These are phyloP conservation scores for Calonectria naviculata DNA, from an alignment of 2,329 filamentous ascomycete species.

Conservation along the genomic window DNA sequence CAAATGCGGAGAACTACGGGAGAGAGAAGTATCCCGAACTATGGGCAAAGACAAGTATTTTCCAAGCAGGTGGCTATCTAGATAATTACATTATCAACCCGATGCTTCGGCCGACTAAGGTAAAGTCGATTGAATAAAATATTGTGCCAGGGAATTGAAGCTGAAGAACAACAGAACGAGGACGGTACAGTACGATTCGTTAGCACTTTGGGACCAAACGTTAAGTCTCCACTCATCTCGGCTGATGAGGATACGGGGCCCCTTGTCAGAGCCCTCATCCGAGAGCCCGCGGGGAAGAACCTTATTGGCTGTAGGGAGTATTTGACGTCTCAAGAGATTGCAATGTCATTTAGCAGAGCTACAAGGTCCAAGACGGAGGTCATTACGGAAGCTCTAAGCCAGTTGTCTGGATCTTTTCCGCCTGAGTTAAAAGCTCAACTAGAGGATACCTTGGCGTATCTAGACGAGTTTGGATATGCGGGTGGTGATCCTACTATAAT, in stretches of 20 bases:
- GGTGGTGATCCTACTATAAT: background rate
- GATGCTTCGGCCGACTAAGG: background rate
- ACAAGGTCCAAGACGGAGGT: background rate
- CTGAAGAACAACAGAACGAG: background rate
- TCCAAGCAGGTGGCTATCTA: constrained; percentile 31
- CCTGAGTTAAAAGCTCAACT: background rate
- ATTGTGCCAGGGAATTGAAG: no score
- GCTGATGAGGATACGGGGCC: background rate
- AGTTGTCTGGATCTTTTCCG: background rate
- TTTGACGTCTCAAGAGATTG: background rate
- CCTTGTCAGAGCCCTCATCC: background rate
- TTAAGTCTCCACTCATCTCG: background rate
- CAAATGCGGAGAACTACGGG: constrained; percentile 44
- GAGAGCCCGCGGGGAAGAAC: background rate
- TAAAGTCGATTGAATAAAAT: no score
- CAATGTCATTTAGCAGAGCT: background rate
- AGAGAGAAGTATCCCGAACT: constrained; percentile 26
- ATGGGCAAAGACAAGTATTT: constrained; percentile 36
- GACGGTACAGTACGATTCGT: background rate
- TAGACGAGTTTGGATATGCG: background rate
- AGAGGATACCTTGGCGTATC: background rate
- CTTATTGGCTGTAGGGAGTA: background rate
- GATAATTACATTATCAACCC: constrained; percentile 23
- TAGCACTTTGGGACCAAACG: background rate
- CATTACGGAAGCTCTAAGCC: background rate